Conservation (phyloP, 23 red algal genomes). For the Pyropia haitanensis region DNA sequence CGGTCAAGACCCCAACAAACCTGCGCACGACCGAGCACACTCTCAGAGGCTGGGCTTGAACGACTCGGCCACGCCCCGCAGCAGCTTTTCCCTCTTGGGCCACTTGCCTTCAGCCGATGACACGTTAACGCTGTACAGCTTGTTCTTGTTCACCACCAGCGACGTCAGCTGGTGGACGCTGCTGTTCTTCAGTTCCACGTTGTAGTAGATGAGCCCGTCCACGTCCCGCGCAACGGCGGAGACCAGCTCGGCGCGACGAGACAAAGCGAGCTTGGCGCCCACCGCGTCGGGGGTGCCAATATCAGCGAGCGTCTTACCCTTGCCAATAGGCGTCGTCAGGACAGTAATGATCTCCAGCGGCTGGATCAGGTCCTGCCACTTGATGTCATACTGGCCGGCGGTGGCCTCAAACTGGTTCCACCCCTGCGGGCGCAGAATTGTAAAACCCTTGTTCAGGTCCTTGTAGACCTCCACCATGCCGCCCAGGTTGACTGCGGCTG, state of each 20-base stretch:
- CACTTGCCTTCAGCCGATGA: constrained; percentile 61
- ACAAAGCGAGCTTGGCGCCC: constrained; percentile 44
- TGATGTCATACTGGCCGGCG: constrained; percentile 84
- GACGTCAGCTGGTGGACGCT: constrained; percentile 64
- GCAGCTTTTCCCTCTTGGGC: constrained; percentile 73
- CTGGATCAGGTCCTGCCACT: constrained; percentile 98
- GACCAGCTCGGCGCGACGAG: constrained; percentile 44
- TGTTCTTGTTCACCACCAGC: constrained; percentile 63
- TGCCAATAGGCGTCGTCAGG: constrained; percentile 45
- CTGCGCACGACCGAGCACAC: background rate
- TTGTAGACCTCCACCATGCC: constrained; percentile 57
- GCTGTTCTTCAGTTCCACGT: constrained; percentile 64
- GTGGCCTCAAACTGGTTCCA: constrained; percentile 96
- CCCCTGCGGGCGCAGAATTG: constrained; percentile 67
- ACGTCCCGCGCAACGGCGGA: constrained; percentile 29
- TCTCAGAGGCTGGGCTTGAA: constrained; percentile 72
- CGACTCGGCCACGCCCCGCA: constrained; percentile 48
- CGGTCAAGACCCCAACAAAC: too few relatives aligned
- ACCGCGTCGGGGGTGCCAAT: constrained; percentile 61
- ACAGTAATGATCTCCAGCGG: constrained; percentile 90
- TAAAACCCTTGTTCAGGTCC: constrained; percentile 83
- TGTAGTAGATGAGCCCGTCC: constrained; percentile 55
- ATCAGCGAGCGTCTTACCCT: constrained; percentile 38
- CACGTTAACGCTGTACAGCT: constrained; percentile 84
- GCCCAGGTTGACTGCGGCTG: constrained; percentile 25